Conservation (phyloP, 768 basidiomycete species). For the Boletus reticuloceps region DNA sequence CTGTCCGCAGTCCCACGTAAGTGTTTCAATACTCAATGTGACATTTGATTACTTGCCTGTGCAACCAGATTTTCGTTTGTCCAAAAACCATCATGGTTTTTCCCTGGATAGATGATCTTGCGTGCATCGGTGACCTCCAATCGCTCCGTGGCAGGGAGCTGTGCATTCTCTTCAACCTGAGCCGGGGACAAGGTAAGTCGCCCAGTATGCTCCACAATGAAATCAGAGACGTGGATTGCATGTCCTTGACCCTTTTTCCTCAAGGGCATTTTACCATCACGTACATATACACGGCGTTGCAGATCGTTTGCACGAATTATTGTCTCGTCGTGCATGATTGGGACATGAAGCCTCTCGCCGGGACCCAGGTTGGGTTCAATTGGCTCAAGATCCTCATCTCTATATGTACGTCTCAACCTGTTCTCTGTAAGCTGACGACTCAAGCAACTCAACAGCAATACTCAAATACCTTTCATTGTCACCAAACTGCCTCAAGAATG, state of each 20-base stretch:
- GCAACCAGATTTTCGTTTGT: conserved; percentile 17
- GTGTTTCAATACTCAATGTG: too few species aligned
- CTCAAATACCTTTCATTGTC: not conserved
- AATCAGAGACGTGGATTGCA: conserved; percentile 41
- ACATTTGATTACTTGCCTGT: too few species aligned
- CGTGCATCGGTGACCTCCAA: not conserved
- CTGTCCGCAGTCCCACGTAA: not conserved
- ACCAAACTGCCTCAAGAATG: not conserved
- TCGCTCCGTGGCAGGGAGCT: too few species aligned
- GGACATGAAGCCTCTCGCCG: too few species aligned
- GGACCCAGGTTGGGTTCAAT: too few species aligned
- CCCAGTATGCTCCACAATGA: conserved; percentile 26
- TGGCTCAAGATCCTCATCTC: too few species aligned
- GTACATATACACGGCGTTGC: too few species aligned
- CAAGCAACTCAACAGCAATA: too few species aligned
- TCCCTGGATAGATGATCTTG: conserved; percentile 25
- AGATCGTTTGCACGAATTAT: not conserved
- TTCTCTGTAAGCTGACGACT: too few species aligned
- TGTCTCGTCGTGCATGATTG: not conserved
- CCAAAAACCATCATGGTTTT: conserved; percentile 23
- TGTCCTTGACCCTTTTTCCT: conserved; percentile 32
- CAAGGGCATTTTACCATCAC: conserved; percentile 10
- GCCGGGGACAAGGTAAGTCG: not conserved
- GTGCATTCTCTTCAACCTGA: not conserved
- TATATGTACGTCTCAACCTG: too few species aligned